Base-by-base conservation (phyloP, 345 rosid genomes). In the Odontarrhena argentea region DNA sequence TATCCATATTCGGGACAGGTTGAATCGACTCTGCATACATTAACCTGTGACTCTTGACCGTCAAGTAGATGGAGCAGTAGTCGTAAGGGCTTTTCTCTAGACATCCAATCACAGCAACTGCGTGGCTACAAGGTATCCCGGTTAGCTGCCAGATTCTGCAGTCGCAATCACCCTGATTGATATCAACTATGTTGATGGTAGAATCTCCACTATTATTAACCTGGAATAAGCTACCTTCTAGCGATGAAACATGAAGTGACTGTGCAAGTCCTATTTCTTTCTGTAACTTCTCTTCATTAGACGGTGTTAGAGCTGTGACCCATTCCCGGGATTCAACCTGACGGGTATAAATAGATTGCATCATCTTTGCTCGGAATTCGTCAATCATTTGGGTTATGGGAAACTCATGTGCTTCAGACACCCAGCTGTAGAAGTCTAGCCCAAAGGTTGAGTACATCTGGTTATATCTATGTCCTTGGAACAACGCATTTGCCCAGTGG, bases 381-480 rank as follows among this genome's bases (percentile, higher is more conserved):
- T 93, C 97, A 22, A 88, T 79, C 83, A 93, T 83, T 57, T 88
- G 98, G 8, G 96, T 88, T 54, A 93, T 86, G n/a, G 98, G 98
- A 67, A 87, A 76, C 74, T 92, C 98, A 15, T 84, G 89, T 3
- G 87, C 87, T 74, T 88, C 92, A 18, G 94, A 88, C 3, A 90
- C 94, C 97, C 98, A 93, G 67, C 90, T 80, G 69, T 90, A 93
- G 74, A 90, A 90, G 38, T 80, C 79, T 58, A 83, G 80, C 46
- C 96, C 98, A 25, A 90, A 86, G 65, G 78, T 85, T 26, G 97
- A 85, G 60, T 79, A 71, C 87, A 86, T 76, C 50, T 83, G 89
- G 76, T 81, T 80, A 74, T 93, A 93, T 73, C 97, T 84, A 49
- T 86, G 88, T 40, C 98, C 96, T 38, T 69, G 78, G 68, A 87